Base-by-base conservation (phyloP, 2,329 filamentous ascomycete species). In the Verticillium nubilum region DNA sequence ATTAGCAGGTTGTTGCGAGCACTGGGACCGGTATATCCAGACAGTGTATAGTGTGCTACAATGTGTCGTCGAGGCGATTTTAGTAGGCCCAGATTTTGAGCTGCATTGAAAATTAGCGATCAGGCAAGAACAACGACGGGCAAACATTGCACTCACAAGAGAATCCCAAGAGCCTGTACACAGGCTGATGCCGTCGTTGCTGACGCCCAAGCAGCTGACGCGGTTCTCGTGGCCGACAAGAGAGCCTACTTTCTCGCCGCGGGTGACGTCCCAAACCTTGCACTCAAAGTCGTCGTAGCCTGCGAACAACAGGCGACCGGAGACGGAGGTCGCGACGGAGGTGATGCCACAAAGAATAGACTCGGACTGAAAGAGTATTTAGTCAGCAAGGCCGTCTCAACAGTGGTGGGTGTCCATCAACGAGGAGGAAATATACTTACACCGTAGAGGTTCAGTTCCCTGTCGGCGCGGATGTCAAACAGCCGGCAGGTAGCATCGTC, bases 141-240 rank as follows among this genome's bases (percentile, higher is more conserved):
- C 23, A 12, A 29, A n/a, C 12, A 33, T 3, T 7, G 33, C 19
- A 84, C 92, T 80, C 85, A 98, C 95, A 83, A 97, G 85, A 70
- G 95, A 97, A 80, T 99, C 95, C 95, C 95, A 99, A 67, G 95
- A 99, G 76, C 95, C 95, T 72, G 95, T 99, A 86, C 95, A 98
- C 80, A 99, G 83, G 81, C 94, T 98, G 80, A 98, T 97, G 64
- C 94, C 95, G 73, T 99, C 95, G 76, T 98, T 98, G 83, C 94
- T 98, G 69, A 99, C 95, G 67, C 95, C 95, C 73, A 99, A 81
- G 78, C 95, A 99, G 85, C 94, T 98, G 74, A 99, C 95, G 67
- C 95, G 90, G 82, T 99, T 99, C 78, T 98, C 94, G 76, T 99
- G 95, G 69, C 95, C 95, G 70, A 96, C 94, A 61, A 99, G 84